Percentiles rank a stretch among this genome's conserved stretches.
phyloP scores from a whole-genome alignment of 345 rosid genomes.

The Corchorus olitorius region DNA sequence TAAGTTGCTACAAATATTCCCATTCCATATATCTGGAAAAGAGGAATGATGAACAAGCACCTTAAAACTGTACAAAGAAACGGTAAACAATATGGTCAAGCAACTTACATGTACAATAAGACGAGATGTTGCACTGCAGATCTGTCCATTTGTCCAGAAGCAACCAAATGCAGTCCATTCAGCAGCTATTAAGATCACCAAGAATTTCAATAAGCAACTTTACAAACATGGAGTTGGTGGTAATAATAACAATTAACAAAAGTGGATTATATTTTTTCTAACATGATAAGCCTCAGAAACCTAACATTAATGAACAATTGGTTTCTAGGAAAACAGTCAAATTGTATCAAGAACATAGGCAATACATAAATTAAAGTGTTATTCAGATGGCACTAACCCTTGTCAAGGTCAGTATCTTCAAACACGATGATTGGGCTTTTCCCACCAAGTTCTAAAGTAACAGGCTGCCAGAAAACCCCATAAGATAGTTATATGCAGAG shows the following conservation, averaged over 20 bases:
- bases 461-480: constrained; percentile 61
- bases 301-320: constrained; percentile 13
- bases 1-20: neutral
- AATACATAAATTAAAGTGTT: neutral
- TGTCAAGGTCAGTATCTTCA: constrained; percentile 91
- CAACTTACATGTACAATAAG: constrained; percentile 83
- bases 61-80: neutral
- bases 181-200: constrained; percentile 58
- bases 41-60: neutral
- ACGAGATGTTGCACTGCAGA: constrained; percentile 98
- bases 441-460: constrained; percentile 94
- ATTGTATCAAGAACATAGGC: neutral
- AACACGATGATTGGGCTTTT: constrained; percentile 92
- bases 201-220: constrained; percentile 14
- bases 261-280: neutral
- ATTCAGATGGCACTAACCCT: constrained; percentile 50
- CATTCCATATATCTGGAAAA: neutral
- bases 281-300: constrained; percentile 7
- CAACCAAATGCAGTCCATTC: constrained; percentile 90
- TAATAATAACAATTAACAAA: neutral
- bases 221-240: constrained; percentile 4
- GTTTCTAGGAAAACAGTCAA: constrained; percentile 11
- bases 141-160: constrained; percentile 98
- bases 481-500: constrained; percentile 11
- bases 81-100: neutral